These are phyloP conservation scores for Leishmania gerbilli DNA, from an alignment of 208 protist species.

Conservation along the genomic window DNA sequence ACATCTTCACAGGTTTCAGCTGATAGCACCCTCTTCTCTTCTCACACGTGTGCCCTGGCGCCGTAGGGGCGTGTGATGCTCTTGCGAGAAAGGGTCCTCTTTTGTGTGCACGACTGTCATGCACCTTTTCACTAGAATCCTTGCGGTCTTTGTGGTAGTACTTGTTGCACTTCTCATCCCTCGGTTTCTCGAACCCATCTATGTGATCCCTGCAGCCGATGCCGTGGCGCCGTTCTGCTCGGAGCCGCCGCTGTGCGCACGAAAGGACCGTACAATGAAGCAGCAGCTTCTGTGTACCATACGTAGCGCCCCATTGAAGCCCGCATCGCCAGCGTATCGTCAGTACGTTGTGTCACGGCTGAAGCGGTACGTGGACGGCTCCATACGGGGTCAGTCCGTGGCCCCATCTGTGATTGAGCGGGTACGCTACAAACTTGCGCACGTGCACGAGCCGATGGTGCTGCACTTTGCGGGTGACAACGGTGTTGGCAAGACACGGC, in stretches of 20 bases:
- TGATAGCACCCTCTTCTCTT: neutral
- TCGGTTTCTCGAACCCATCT: neutral
- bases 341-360: slow-evolving; percentile 41
- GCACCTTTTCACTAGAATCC: neutral
- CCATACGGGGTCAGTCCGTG: slow-evolving; percentile 56
- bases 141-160: neutral
- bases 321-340: slow-evolving; percentile 31
- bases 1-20: neutral
- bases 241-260: slow-evolving; percentile 40
- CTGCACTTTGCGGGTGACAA: slow-evolving; percentile 87
- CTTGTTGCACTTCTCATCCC: neutral
- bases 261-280: slow-evolving; percentile 11
- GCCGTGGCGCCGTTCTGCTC: slow-evolving; percentile 8
- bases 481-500: slow-evolving; percentile 83
- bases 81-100: neutral
- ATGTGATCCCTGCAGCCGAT: neutral
- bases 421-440: slow-evolving; percentile 55
- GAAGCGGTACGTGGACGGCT: slow-evolving; percentile 22
- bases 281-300: slow-evolving; percentile 27
- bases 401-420: slow-evolving; percentile 37
- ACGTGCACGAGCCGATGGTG: slow-evolving; percentile 47
- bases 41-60: neutral
- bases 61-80: neutral
- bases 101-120: neutral
- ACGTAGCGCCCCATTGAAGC: slow-evolving; percentile 13